These are phyloP conservation scores for Sphagnurus paluster DNA, from an alignment of 1,284 basidiomycete genomes.

Conservation along the genomic window DNA sequence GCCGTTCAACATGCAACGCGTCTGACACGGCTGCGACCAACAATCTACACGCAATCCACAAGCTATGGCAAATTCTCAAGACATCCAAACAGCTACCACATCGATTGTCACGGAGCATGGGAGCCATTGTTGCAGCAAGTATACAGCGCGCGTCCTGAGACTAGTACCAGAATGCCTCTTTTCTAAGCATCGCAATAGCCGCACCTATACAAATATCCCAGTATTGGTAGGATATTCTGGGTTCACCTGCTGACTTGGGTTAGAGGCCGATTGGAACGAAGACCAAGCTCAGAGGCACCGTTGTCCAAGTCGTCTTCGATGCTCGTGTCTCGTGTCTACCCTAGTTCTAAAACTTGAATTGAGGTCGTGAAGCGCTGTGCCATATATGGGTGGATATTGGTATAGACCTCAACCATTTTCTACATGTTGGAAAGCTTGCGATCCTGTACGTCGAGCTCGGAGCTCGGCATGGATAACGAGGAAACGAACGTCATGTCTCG, in stretches of 20 bases:
- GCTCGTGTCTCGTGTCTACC: neutral
- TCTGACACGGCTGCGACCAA: neutral
- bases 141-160: slow-evolving; percentile 63
- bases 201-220: slow-evolving; percentile 69
- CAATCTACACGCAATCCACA: neutral
- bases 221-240: slow-evolving; percentile 48
- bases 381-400: neutral
- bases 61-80: slow-evolving; percentile 39
- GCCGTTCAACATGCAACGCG: no score
- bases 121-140: slow-evolving; percentile 50
- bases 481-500: slow-evolving; percentile 1
- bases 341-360: neutral
- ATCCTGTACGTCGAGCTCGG: slow-evolving; percentile 10
- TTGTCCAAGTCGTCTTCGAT: neutral
- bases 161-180: slow-evolving; percentile 34
- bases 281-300: slow-evolving; percentile 29
- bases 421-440: slow-evolving; percentile 10
- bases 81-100: slow-evolving; percentile 52
- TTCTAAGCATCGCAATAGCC: slow-evolving; percentile 5
- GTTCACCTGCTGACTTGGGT: slow-evolving; percentile 24
- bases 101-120: slow-evolving; percentile 42
- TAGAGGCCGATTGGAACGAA: slow-evolving; percentile 31
- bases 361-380: neutral
- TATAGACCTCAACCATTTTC: slow-evolving; percentile 3
- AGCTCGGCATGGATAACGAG: neutral